These are phyloP conservation scores for Darksidea phi DNA, from an alignment of 495 filamentous ascomycete genomes.

Conservation along the genomic window DNA sequence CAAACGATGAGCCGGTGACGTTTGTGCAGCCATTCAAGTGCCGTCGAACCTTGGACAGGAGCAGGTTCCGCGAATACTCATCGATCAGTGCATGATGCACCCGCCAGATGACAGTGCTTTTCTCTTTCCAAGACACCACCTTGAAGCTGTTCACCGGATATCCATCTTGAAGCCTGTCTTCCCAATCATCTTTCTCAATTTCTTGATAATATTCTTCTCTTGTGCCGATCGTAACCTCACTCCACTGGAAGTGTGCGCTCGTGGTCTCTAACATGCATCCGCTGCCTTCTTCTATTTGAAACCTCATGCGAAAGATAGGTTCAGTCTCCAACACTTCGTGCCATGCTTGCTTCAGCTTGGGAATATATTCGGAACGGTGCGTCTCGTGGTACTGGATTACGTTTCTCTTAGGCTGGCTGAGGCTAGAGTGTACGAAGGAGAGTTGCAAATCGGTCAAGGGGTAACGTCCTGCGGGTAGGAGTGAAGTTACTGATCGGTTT, in stretches of 20 bases:
- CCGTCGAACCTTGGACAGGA: constrained; percentile 2
- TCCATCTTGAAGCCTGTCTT: background rate
- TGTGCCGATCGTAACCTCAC: background rate
- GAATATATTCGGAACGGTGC: background rate
- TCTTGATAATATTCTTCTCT: background rate
- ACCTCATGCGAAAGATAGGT: constrained; percentile 3
- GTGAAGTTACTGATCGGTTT: background rate
- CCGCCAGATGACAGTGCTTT: constrained; percentile 16
- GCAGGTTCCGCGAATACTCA: background rate
- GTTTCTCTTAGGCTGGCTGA: background rate
- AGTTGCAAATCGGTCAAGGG: constrained; percentile 15
- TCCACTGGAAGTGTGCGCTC: background rate
- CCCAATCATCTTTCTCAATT: background rate
- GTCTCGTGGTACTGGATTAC: constrained; percentile 12
- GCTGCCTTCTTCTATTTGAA: background rate
- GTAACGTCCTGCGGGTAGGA: background rate
- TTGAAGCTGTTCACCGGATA: constrained; percentile 3
- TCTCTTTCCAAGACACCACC: background rate
- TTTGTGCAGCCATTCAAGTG: constrained; percentile 31
- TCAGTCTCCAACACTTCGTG: background rate
- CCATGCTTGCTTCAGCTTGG: constrained; percentile 5
- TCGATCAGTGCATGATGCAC: constrained; percentile 26
- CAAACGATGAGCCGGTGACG: constrained; percentile 4
- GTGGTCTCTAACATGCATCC: background rate
- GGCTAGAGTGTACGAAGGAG: background rate